These are phyloP conservation scores for Rhizopogon sp. DNA, from an alignment of 768 basidiomycete species.

Conservation along the genomic window DNA sequence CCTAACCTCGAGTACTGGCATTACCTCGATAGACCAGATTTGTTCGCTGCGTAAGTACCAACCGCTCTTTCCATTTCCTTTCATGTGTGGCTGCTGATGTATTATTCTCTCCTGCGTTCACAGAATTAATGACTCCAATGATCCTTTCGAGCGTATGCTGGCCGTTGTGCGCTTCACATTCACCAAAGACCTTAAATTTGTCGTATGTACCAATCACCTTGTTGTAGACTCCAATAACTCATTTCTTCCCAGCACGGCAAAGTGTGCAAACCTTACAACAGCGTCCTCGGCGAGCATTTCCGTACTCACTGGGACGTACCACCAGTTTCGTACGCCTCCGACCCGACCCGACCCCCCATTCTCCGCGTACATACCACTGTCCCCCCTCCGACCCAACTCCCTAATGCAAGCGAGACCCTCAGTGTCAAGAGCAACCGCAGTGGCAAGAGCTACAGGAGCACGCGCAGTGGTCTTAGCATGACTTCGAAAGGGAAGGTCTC, in stretches of 20 bases:
- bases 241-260: slow-evolving; percentile 64
- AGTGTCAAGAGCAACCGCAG: slow-evolving; percentile 47
- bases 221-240: background rate
- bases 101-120: background rate
- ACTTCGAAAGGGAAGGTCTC: slow-evolving; percentile 48
- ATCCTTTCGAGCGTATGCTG: slow-evolving; percentile 95
- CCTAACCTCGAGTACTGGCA: slow-evolving; percentile 98
- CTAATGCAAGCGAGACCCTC: slow-evolving; percentile 37
- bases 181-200: slow-evolving; percentile 91
- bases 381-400: slow-evolving; percentile 19
- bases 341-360: slow-evolving; percentile 41
- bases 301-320: slow-evolving; percentile 82
- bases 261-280: slow-evolving; percentile 91
- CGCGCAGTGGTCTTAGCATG: slow-evolving; percentile 50
- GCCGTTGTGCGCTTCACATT: slow-evolving; percentile 84
- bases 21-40: slow-evolving; percentile 85
- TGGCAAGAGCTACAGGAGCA: slow-evolving; percentile 55
- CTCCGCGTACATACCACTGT: slow-evolving; percentile 35
- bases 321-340: slow-evolving; percentile 50
- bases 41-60: slow-evolving; percentile 79
- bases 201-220: slow-evolving; percentile 44
- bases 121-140: slow-evolving; percentile 89
- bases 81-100: slow-evolving; percentile 2
- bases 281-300: slow-evolving; percentile 85
- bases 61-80: background rate